phyloP scores from a whole-genome alignment of 768 basidiomycete species.

The Pulveroboletus sp. region DNA sequence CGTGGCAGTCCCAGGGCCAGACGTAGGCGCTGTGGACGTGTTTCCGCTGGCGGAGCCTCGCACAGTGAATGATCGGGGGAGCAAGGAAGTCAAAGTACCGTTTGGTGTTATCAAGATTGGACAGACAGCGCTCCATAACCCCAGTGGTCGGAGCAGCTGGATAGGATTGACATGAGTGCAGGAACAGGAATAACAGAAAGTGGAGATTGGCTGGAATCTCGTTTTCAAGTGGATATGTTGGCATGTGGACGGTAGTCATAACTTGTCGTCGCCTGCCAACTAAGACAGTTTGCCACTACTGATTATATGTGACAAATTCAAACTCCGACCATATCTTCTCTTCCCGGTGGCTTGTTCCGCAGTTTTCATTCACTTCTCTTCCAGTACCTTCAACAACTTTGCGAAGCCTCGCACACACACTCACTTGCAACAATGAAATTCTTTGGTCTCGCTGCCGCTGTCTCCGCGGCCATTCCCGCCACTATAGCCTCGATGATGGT shows the following conservation, averaged over 20 bases:
- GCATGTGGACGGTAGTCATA: too few relatives aligned
- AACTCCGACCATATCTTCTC: slow-evolving; percentile 25
- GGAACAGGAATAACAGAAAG: not conserved
- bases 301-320: slow-evolving; percentile 15
- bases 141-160: slow-evolving; percentile 88
- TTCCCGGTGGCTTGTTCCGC: not conserved
- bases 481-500: slow-evolving; percentile 46
- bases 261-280: too few relatives aligned
- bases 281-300: not conserved
- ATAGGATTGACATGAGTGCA: slow-evolving; percentile 59
- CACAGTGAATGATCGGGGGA: slow-evolving; percentile 10
- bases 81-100: slow-evolving; percentile 18
- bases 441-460: slow-evolving; percentile 26
- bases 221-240: too few relatives aligned
- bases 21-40: slow-evolving; percentile 63
- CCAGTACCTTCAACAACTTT: not conserved
- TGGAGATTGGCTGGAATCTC: too few relatives aligned
- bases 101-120: slow-evolving; percentile 81
- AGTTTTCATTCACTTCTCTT: not conserved
- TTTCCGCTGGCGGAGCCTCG: slow-evolving; percentile 22
- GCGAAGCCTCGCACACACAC: slow-evolving; percentile 19
- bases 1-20: slow-evolving; percentile 56
- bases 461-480: slow-evolving; percentile 33
- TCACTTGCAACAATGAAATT: slow-evolving; percentile 36
- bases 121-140: slow-evolving; percentile 90